Conservation (phyloP, 163 green algal genomes). For the Scenedesmus sp. region DNA sequence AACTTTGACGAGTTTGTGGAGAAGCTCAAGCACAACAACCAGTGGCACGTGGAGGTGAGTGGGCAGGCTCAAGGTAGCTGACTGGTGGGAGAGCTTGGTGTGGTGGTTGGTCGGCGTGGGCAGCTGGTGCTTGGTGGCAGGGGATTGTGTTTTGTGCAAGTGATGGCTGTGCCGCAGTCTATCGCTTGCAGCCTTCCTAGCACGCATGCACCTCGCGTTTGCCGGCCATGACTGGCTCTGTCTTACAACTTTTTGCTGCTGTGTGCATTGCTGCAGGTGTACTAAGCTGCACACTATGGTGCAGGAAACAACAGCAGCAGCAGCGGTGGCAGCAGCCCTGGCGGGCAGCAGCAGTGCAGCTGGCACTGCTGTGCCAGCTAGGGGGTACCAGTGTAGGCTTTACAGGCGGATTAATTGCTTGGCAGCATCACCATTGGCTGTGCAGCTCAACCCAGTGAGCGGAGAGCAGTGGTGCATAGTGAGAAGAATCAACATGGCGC, state of each 20-base stretch:
- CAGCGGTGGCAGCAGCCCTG: slow-evolving; percentile 3
- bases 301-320: slow-evolving; percentile 12
- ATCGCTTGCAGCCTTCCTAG: background rate
- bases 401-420: background rate
- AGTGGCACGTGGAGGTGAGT: slow-evolving; percentile 96
- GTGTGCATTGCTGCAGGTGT: background rate
- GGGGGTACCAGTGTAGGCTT: background rate
- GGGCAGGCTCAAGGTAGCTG: background rate
- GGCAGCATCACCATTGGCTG: background rate
- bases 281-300: slow-evolving; percentile 10
- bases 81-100: too few relatives aligned
- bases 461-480: background rate
- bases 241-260: background rate
- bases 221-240: too few relatives aligned
- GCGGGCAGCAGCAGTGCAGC: slow-evolving; percentile 14
- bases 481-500: background rate
- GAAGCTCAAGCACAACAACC: slow-evolving; percentile 95
- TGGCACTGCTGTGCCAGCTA: slow-evolving; percentile 15
- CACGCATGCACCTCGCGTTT: background rate
- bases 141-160: background rate
- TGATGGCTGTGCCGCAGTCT: too few relatives aligned
- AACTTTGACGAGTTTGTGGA: slow-evolving; percentile 94
- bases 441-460: slow-evolving; percentile 4
- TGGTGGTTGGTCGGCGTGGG: background rate
- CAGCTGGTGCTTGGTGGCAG: background rate